Base-by-base conservation (phyloP, 2,329 filamentous ascomycete genomes). In the Fusarium buxicola region DNA sequence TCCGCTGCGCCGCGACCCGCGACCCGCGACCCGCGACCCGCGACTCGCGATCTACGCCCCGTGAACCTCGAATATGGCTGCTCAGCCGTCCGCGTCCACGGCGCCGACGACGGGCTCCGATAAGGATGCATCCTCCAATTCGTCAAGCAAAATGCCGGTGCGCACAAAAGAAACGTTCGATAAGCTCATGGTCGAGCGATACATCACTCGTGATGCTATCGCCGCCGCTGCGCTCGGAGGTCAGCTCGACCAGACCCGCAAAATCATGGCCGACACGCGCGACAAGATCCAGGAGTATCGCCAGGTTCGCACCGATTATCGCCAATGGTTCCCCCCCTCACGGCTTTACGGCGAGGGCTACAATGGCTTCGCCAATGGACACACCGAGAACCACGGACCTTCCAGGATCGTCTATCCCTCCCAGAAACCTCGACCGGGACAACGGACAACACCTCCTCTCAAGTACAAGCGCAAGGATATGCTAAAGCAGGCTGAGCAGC, bases 321-420 rank as follows among this genome's bases (percentile, higher is more conserved):
- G 84, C 58, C 77, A 77, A 41, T 84, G 78, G 73, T 88, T 86
- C 55, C 82, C 84, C 4, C 80, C 85, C 1, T 81, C 79, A 66
- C 83, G 80, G 66, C 81, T 88, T 60, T 92, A 82, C 78, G 90
- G 82, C 76, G 86, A 82, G 69, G 95, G 95, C 51, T 99, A 96
- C 75, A 88, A 86, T 73, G 94, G 94, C 39, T 97, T 90, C 73
- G 94, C 92, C 65, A 98, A 98, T 80, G 90, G 91, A 60, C 83
- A 87, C 69, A 97, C 94, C 27, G 92, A 94, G 71, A 81, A 82
- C 58, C 82, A 89, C 55, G 84, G 84, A 41, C 88, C 86, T 45
- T 84, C 89, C 39, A 84, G 86, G 62, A 81, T 98, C 58, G 77
- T 97, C 39, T 98, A 98, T 78, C 94, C 94, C 18, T 80, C 82